Evolutionary conservation across 2,329 filamentous ascomycete genomes (phyloP).

Genomic region (Fusarium chuoi): DNA sequence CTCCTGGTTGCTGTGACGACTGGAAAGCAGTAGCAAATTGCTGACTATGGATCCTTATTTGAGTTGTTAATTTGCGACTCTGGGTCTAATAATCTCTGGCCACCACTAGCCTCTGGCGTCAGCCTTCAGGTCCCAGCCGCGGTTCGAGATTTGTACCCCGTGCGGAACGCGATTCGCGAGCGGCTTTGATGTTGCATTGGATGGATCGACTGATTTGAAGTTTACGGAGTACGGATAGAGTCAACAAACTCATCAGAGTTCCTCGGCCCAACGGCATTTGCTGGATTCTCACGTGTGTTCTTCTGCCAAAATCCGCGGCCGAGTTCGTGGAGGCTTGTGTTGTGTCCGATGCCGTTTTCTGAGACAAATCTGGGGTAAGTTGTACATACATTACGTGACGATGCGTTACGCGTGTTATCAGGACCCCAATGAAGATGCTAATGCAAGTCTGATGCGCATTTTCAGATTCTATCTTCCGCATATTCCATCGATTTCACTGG

Average conservation of each 20-base stretch:
- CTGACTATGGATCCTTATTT: slow-evolving; percentile 25
- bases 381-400: background rate
- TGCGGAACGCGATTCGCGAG: slow-evolving; percentile 7
- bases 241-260: background rate
- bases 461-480: background rate
- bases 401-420: background rate
- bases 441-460: slow-evolving; percentile 29
- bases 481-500: background rate
- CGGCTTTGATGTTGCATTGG: background rate
- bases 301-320: background rate
- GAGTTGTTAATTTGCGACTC: slow-evolving; percentile 21
- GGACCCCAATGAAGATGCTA: background rate
- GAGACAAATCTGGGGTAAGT: slow-evolving; percentile 31
- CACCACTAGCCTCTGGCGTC: slow-evolving; percentile 28
- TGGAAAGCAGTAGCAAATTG: slow-evolving; percentile 1
- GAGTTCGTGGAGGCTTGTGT: background rate
- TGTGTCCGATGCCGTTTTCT: slow-evolving; percentile 14
- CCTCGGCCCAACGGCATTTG: slow-evolving; percentile 29
- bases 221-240: too few relatives aligned
- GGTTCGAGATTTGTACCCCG: slow-evolving; percentile 4
- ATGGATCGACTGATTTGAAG: background rate
- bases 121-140: slow-evolving; percentile 6
- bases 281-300: slow-evolving; percentile 1
- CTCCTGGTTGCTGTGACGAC: slow-evolving; percentile 44
- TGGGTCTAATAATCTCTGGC: slow-evolving; percentile 9